Evolutionary conservation across 148 eudicot species (phyloP).

Genomic region (Rhododendron simsii): DNA sequence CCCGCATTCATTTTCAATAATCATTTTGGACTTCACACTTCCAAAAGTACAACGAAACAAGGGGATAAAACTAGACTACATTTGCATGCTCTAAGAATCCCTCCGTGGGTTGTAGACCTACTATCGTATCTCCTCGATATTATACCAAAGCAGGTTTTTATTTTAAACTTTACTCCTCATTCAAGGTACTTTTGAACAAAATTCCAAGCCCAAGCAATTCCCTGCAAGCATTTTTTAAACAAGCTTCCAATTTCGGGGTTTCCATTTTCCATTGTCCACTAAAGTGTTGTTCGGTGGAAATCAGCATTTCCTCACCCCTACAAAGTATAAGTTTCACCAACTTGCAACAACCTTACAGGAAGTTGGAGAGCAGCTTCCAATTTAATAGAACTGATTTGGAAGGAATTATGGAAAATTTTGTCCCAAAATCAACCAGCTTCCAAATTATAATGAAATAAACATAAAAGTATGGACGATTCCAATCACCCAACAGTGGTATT

Average conservation of each 20-base stretch:
- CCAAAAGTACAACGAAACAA: background rate
- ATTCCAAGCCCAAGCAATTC: background rate
- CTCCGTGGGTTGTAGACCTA: background rate
- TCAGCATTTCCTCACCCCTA: background rate
- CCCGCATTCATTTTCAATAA: background rate
- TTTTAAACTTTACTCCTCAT: background rate
- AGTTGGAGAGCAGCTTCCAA: background rate
- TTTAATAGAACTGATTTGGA: no score
- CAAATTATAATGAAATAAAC: no score
- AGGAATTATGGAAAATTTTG: background rate
- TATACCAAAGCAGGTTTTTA: background rate
- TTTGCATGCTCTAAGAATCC: background rate
- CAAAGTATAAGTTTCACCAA: background rate
- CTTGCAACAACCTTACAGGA: background rate
- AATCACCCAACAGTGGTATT: background rate
- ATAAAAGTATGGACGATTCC: background rate
- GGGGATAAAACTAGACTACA: background rate
- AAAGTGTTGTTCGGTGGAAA: background rate
- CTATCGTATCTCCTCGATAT: background rate
- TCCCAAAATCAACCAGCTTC: background rate
- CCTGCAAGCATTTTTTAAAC: background rate
- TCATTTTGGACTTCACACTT: background rate
- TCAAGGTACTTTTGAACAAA: background rate
- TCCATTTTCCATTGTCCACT: background rate
- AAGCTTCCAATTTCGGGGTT: background rate